phyloP scores from a whole-genome alignment of 108 stramenopile genomes.

The Pseudonitzschia multiseries region DNA sequence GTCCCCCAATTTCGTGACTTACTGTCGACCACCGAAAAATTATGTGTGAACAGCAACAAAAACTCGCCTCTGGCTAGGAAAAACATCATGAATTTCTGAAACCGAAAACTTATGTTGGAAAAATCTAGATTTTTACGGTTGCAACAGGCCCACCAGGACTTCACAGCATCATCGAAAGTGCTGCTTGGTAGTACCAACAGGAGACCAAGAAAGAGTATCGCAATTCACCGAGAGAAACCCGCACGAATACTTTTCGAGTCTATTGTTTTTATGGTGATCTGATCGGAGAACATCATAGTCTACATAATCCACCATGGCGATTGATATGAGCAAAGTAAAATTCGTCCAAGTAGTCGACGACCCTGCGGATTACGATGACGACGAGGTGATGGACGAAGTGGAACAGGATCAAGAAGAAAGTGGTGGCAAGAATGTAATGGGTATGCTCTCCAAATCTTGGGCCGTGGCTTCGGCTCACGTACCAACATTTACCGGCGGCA shows the following conservation, averaged over 20 bases:
- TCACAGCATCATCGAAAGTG: too few species aligned
- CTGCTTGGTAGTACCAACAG: neutral
- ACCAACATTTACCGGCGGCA: conserved; percentile 83
- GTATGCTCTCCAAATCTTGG: conserved; percentile 84
- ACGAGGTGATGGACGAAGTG: conserved; percentile 18
- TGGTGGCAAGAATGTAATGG: conserved; percentile 16
- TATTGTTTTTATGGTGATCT: neutral
- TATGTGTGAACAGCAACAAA: neutral
- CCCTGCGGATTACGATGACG: conserved; percentile 4
- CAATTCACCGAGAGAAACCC: neutral
- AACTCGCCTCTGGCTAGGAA: neutral
- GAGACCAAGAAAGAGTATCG: too few species aligned
- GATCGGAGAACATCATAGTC: neutral
- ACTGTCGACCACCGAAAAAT: conserved; percentile 8
- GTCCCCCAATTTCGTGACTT: neutral
- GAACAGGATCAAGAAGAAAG: conserved; percentile 10
- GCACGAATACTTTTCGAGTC: neutral
- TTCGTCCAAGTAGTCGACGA: conserved; percentile 22
- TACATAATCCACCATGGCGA: neutral
- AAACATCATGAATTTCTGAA: conserved; percentile 6
- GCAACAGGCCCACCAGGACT: too few species aligned
- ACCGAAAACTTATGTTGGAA: too few species aligned
- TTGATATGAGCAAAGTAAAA: conserved; percentile 14
- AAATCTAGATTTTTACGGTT: too few species aligned
- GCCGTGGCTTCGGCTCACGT: conserved; percentile 59